Conservation (phyloP, 768 basidiomycete genomes). For the Mycena latifolia region DNA sequence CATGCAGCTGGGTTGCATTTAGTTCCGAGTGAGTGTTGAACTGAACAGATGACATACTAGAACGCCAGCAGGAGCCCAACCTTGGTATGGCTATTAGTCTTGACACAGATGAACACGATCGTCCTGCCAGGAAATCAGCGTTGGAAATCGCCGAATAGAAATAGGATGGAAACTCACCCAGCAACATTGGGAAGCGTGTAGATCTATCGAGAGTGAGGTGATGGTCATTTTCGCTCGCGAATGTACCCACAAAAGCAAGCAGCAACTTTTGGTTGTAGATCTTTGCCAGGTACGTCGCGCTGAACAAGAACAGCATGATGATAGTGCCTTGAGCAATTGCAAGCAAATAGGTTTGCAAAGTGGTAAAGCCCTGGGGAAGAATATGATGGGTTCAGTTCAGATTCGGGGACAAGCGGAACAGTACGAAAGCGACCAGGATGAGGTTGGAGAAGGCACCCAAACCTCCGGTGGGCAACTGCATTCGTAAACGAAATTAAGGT, state of each 20-base stretch:
- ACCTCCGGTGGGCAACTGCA: constrained; percentile 60
- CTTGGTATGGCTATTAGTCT: constrained; percentile 53
- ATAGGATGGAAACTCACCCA: constrained; percentile 35
- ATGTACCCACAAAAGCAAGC: constrained; percentile 52
- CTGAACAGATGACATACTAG: constrained; percentile 48
- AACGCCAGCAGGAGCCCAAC: constrained; percentile 64
- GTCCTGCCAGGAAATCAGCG: constrained; percentile 37
- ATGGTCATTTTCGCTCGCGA: neutral
- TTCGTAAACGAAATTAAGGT: constrained; percentile 62
- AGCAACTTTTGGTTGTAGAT: constrained; percentile 59
- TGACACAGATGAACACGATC: constrained; percentile 62
- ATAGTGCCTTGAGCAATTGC: constrained; percentile 57
- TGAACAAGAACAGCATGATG: constrained; percentile 60
- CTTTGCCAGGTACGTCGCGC: constrained; percentile 56
- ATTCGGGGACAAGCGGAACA: constrained; percentile 17
- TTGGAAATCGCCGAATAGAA: no score
- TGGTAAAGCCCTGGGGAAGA: constrained; percentile 56
- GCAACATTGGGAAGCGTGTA: constrained; percentile 62
- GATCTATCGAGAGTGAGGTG: constrained; percentile 40
- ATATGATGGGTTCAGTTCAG: neutral
- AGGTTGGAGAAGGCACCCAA: constrained; percentile 67
- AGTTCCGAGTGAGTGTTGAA: constrained; percentile 11
- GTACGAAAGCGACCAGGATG: constrained; percentile 59
- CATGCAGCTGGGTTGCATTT: constrained; percentile 48
- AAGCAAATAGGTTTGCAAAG: constrained; percentile 64